Evolutionary conservation across 2,329 filamentous ascomycete genomes (phyloP).

Genomic region (Trichoderma koningii): DNA sequence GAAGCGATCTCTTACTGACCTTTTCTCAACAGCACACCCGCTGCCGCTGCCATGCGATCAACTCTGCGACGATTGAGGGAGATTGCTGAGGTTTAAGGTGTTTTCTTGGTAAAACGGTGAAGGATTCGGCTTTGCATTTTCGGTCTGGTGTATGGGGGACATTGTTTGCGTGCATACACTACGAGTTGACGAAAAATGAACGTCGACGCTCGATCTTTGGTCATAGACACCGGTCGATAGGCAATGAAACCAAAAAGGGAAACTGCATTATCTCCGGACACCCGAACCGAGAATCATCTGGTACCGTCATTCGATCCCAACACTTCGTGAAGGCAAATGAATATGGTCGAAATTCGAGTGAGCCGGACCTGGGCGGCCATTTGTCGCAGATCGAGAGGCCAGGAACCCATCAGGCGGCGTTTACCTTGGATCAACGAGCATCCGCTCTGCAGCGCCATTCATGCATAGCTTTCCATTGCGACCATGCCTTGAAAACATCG

Average conservation of each 20-base stretch:
- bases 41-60: conserved; percentile 90
- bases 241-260: conserved; percentile 44
- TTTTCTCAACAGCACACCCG: conserved; percentile 69
- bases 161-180: conserved; percentile 49
- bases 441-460: too few relatives aligned
- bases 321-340: neutral
- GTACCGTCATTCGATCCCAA: neutral
- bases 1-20: conserved; percentile 34
- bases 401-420: too few relatives aligned
- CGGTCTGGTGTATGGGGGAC: conserved; percentile 50
- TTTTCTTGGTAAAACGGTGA: conserved; percentile 36
- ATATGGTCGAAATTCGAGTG: neutral
- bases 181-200: conserved; percentile 46
- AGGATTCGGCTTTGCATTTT: conserved; percentile 49
- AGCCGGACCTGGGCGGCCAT: neutral
- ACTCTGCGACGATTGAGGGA: conserved; percentile 96
- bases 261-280: conserved; percentile 41
- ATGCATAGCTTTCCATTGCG: too few relatives aligned
- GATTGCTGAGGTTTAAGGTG: conserved; percentile 86
- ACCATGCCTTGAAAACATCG: too few relatives aligned
- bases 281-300: conserved; percentile 7
- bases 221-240: conserved; percentile 47
- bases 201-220: conserved; percentile 46
- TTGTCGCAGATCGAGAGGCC: neutral
- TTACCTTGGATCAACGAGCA: too few relatives aligned